Evolutionary conservation across 305 asterid species (phyloP), one percentile per base, ranked within the genome.

Genomic region (Rubia tinctorum): DNA sequence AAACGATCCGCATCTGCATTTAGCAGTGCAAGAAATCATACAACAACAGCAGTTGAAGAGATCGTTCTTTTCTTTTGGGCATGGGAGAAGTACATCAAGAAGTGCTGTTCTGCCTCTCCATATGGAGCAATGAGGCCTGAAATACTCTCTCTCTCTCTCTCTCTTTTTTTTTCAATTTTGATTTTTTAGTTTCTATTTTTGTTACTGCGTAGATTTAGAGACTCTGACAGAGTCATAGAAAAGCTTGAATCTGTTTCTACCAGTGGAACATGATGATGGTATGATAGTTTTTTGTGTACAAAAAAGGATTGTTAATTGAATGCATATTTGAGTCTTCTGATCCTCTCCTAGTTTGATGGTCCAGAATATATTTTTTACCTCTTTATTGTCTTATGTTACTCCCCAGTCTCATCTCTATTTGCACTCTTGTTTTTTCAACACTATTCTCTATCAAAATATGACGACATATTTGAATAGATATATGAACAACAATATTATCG

Each of bases 51-150:
- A 22, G 5, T 75, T 81, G 67, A 88, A 76, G 67, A 87, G 88
- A 76, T 86, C 98, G 18, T 88, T 91, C 78, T 93, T 93, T 78
- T 89, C 95, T 14, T 88, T 93, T 80, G 91, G 97, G 37, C 89
- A 88, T 76, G 95, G 86, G 42, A 89, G 78, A 44, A 81, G 77
- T 42, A 81, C 83, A 66, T 90, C 91, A 70, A 90, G 90, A 86
- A 88, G 74, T 82, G 79, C 92, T 77, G 89, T 91, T 77, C 84
- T 84, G 64, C 91, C 96, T 56, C 68, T 90, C 82, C 80, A 77
- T 47, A 77, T 81, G 80, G 84, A 89, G 72, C 71, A 82, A 73
- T 81, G 20, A 79, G 51, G 27, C 68, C 71, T 45, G 40, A 1
- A 53, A n/a, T 53, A 17, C 9, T 37, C 44, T 39, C 34, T 56